Conservation (phyloP, 441 rosid genomes). For the Mallotus repandus region DNA sequence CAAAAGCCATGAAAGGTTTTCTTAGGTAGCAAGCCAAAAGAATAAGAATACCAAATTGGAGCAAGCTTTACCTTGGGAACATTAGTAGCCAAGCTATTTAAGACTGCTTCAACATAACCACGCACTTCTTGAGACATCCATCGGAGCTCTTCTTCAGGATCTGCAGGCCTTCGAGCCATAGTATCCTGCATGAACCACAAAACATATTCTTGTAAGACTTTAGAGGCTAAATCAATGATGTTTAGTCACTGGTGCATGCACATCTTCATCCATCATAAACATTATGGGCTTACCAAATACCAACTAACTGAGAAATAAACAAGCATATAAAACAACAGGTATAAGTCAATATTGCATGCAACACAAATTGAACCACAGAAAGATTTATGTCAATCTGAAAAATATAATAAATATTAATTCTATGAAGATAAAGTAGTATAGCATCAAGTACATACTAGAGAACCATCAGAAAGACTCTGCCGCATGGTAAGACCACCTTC, state of each 20-base stretch:
- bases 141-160: constrained; percentile 98
- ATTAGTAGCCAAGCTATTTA: constrained; percentile 97
- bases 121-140: constrained; percentile 99
- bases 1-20: constrained; percentile 8
- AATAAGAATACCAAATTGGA: constrained; percentile 17
- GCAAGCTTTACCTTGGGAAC: constrained; percentile 76
- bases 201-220: not conserved
- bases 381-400: not conserved
- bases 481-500: constrained; percentile 54
- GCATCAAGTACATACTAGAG: constrained; percentile 72
- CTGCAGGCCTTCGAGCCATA: constrained; percentile 87
- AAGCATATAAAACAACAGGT: not conserved
- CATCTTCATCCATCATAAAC: not conserved
- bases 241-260: not conserved
- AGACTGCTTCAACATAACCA: constrained; percentile 99
- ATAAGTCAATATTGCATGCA: not conserved
- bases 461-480: constrained; percentile 96
- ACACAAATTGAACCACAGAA: not conserved
- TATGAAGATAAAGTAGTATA: constrained; percentile 21
- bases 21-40: constrained; percentile 8
- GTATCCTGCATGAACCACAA: constrained; percentile 57
- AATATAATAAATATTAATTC: constrained; percentile 20
- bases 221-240: not conserved
- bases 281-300: not conserved
- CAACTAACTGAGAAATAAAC: not conserved